phyloP scores from a whole-genome alignment of 257 asterid species.

The Solanum verrucosum region DNA sequence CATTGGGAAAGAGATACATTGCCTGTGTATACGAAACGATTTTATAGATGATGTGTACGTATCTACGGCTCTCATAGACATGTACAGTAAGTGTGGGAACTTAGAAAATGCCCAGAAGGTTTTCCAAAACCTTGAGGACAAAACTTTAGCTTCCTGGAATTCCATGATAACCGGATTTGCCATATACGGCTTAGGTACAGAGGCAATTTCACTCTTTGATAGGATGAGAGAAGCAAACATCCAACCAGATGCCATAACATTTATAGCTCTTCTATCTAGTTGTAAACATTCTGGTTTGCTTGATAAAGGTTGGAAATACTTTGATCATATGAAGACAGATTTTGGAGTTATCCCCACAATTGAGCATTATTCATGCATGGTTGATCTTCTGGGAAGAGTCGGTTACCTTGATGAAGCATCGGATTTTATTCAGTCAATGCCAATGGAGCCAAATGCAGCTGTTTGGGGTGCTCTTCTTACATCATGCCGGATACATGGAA shows the following conservation, averaged over 20 bases:
- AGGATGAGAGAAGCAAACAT: slow-evolving; percentile 29
- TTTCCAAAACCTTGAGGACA: slow-evolving; percentile 21
- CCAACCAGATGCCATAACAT: slow-evolving; percentile 50
- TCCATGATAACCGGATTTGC: slow-evolving; percentile 56
- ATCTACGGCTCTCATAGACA: slow-evolving; percentile 48
- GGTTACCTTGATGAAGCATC: slow-evolving; percentile 66
- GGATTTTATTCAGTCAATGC: slow-evolving; percentile 43
- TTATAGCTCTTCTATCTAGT: slow-evolving; percentile 48
- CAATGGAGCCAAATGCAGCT: slow-evolving; percentile 39
- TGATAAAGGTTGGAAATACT: slow-evolving; percentile 41
- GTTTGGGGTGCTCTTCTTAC: slow-evolving; percentile 63
- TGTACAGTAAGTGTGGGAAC: slow-evolving; percentile 53
- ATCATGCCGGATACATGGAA: slow-evolving; percentile 36
- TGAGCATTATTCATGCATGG: slow-evolving; percentile 61
- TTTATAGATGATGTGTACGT: slow-evolving; percentile 29
- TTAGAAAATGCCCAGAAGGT: slow-evolving; percentile 30
- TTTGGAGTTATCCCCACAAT: slow-evolving; percentile 38
- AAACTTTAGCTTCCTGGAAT: slow-evolving; percentile 44
- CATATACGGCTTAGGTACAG: slow-evolving; percentile 24
- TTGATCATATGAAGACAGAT: slow-evolving; percentile 38
- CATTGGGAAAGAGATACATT: slow-evolving; percentile 49
- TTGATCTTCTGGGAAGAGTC: slow-evolving; percentile 54
- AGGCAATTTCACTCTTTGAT: slow-evolving; percentile 38
- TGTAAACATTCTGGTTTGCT: slow-evolving; percentile 44
- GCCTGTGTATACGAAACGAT: slow-evolving; percentile 23